Percentiles rank a stretch among this genome's conserved stretches.
phyloP scores from a whole-genome alignment of 805 yeast genomes.

The Cyberlindnera americana region DNA sequence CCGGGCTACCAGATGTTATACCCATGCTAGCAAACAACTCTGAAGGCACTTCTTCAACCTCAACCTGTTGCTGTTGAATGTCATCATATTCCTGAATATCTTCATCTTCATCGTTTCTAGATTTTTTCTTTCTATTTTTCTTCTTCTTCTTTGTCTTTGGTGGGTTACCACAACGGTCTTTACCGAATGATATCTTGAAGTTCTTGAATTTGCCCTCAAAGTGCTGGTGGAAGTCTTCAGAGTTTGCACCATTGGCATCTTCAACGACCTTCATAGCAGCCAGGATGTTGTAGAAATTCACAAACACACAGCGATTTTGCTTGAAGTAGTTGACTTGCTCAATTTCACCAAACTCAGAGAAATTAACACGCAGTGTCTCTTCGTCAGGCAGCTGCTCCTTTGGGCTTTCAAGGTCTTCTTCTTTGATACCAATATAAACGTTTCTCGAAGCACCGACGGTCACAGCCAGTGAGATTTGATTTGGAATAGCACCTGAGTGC shows the following conservation, averaged over 20 bases:
- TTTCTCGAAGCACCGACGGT: slow-evolving; percentile 76
- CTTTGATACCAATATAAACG: slow-evolving; percentile 62
- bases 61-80: slow-evolving; percentile 7
- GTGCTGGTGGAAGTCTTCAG: slow-evolving; percentile 34
- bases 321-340: slow-evolving; percentile 74
- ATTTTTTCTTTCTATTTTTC: slow-evolving; percentile 19
- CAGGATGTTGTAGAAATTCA: slow-evolving; percentile 61
- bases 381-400: slow-evolving; percentile 41
- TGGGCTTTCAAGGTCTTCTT: slow-evolving; percentile 30
- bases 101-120: neutral
- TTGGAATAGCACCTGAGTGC: slow-evolving; percentile 59
- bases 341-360: slow-evolving; percentile 60
- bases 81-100: slow-evolving; percentile 2
- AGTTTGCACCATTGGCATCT: slow-evolving; percentile 42
- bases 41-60: slow-evolving; percentile 21
- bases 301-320: slow-evolving; percentile 70
- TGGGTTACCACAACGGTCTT: slow-evolving; percentile 78
- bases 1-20: slow-evolving; percentile 14
- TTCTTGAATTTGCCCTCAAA: slow-evolving; percentile 45
- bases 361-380: slow-evolving; percentile 52
- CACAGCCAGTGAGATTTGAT: slow-evolving; percentile 57
- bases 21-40: slow-evolving; percentile 26
- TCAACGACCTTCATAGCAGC: slow-evolving; percentile 65
- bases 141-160: slow-evolving; percentile 45
- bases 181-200: slow-evolving; percentile 65